Evolutionary conservation across 441 rosid species (phyloP), one percentile per base, ranked within the genome.

Genomic region (Rhodomyrtus psidioides): DNA sequence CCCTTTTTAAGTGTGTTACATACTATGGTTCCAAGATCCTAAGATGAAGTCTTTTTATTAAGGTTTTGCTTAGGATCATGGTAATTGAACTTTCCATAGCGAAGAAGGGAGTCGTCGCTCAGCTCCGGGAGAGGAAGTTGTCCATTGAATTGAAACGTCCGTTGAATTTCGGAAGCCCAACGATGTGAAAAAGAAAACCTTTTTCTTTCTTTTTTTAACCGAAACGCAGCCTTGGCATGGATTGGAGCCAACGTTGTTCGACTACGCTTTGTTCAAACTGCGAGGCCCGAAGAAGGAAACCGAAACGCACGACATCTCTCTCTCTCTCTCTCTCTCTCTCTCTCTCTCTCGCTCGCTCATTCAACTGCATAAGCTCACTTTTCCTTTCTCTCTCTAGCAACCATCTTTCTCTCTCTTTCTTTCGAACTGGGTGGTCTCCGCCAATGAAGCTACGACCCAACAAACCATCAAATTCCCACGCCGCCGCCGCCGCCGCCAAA

Each of bases 391-490:
- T 83, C 76, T 81, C 70, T 62, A 53, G 16, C 56, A 51, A 4
- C 53, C 76, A 76, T 53, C 81, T n/a, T 70, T 70, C 83, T 74
- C 56, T 82, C 86, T 82, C 85, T 85, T 83, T 62, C 79, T 54
- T 83, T 82, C 82, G 49, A 76, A 39, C 83, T 39, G 49, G n/a
- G 16, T 70, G 21, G 6, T 23, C 83, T 27, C 13, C 75, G 49
- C 84, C 84, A 23, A 85, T 85, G 87, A 81, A 85, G 82, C 83
- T 16, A 53, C 30, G 42, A 39, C 62, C 84, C 54, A 39, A 21
- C 62, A n/a, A 24, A 26, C 84, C 24, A 23, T 42, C 23, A 21
- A 21, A 24, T 39, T 83, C 54, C 19, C 26, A 7, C 28, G 23
- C 34, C 34, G 34, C 7, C 28, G 23, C 7, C 28, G 23, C 23